Base-by-base conservation (phyloP, 2,329 filamentous ascomycete genomes). In the Aspergillaceae sp. region DNA sequence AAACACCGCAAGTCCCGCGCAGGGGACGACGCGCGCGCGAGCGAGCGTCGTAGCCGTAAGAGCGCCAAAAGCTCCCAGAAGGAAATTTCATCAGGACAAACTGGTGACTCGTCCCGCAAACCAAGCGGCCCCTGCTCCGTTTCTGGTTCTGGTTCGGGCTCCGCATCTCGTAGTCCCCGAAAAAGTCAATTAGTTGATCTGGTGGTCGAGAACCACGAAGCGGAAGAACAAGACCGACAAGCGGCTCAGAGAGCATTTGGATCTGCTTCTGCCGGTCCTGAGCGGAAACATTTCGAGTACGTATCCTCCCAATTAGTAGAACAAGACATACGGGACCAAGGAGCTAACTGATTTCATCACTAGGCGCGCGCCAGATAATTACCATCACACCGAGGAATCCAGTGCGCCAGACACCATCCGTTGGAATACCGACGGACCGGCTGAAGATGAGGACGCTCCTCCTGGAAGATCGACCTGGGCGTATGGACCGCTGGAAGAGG, bases 101-200 rank as follows among this genome's bases (percentile, higher is more conserved):
- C 55, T 41, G 51, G 45, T 56, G 49, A 52, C 45, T 53, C 54
- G 51, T 62, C 55, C 46, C 63, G 59, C 40, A 56, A 58, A 27
- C 48, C 59, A 34, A 63, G 61, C 49, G 57, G 63, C 19, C 2
- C 19, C 19, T 1, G 19, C 19, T 19, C 19, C 19, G 2, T 19
- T 19, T 19, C 19, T 19, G 19, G 19, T 2, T 19, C 19, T 19
- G 19, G 19, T 19, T 19, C 19, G 19, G 19, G 19, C n/a, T 57
- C 59, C n/a, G 54, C 75, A 41, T 79, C 77, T 5, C 70, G 71
- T 30, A 74, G 76, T 48, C 82, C 79, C 1, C 75, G 76, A 52
- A 71, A 70, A 49, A 80, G 78, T 52, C 82, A 85, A 54, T 67
- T 85, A 4, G 81, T 85, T 7, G 82, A 86, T 59, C 66, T 86